Evolutionary conservation across 2,329 filamentous ascomycete genomes (phyloP).

Genomic region (Colletotrichum sp.): DNA sequence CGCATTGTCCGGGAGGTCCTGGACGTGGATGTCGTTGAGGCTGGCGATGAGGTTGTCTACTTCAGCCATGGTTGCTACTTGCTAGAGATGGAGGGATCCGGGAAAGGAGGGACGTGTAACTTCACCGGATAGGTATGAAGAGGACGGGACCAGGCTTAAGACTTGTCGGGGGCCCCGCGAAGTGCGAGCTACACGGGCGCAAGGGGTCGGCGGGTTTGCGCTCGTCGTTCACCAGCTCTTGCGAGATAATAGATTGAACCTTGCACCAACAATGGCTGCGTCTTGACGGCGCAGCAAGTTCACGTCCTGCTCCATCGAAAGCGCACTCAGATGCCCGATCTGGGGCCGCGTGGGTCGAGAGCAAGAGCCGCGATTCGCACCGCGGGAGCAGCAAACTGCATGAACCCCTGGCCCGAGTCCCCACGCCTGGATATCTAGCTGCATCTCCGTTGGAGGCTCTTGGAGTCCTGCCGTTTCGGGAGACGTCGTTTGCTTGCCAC

Average conservation of each 20-base stretch:
- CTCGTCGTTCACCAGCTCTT: neutral
- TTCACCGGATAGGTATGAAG: neutral
- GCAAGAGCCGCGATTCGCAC: neutral
- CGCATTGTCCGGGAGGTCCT: constrained; percentile 34
- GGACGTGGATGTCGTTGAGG: constrained; percentile 29
- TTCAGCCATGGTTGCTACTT: constrained; percentile 23
- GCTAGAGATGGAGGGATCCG: neutral
- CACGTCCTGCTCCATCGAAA: neutral
- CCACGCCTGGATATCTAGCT: neutral
- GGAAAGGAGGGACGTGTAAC: neutral
- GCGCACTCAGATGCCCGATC: neutral
- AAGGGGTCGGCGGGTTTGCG: neutral
- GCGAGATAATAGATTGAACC: neutral
- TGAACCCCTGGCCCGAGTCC: neutral
- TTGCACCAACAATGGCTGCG: neutral
- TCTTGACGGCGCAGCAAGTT: neutral
- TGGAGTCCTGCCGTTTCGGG: neutral
- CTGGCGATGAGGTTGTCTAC: constrained; percentile 28
- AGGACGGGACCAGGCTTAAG: neutral
- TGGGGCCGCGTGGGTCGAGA: neutral
- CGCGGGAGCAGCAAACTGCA: neutral
- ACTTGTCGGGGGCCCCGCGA: neutral
- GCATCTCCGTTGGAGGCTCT: neutral
- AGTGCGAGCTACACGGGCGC: neutral
- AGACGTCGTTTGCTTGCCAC: neutral